A percentile compares a stretch with the other conserved stretches of the same genome.
phyloP scores from a whole-genome alignment of 495 filamentous ascomycete species.

The Xylaria grammica region DNA sequence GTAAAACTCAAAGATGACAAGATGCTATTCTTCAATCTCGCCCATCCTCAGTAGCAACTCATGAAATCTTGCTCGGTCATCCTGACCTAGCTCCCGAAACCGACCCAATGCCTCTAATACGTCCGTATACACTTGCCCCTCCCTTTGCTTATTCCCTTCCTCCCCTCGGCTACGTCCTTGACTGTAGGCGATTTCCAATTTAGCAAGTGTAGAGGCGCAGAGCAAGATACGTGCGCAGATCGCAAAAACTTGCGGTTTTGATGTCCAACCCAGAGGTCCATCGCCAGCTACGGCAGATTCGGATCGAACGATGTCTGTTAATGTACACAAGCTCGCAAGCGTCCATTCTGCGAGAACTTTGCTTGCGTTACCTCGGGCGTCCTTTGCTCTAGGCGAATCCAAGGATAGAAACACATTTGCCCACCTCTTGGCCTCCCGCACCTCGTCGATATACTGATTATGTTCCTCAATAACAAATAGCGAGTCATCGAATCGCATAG shows the following conservation, averaged over 20 bases:
- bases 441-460: slow-evolving; percentile 85
- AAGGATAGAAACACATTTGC: slow-evolving; percentile 49
- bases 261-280: slow-evolving; percentile 74
- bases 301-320: slow-evolving; percentile 49
- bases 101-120: slow-evolving; percentile 34
- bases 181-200: neutral
- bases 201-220: slow-evolving; percentile 45
- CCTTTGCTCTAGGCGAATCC: neutral
- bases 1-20: too few species aligned
- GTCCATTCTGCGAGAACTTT: slow-evolving; percentile 56
- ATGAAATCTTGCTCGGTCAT: slow-evolving; percentile 31
- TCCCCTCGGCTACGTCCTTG: neutral
- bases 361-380: neutral
- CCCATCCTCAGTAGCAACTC: slow-evolving; percentile 44
- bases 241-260: slow-evolving; percentile 72
- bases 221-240: slow-evolving; percentile 66
- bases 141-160: neutral
- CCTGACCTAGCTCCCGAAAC: slow-evolving; percentile 33
- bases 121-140: slow-evolving; percentile 10
- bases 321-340: slow-evolving; percentile 55
- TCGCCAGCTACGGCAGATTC: slow-evolving; percentile 48
- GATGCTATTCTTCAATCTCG: slow-evolving; percentile 3
- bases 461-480: slow-evolving; percentile 89
- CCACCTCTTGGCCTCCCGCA: slow-evolving; percentile 74
- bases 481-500: slow-evolving; percentile 66